A percentile compares a stretch with the other conserved stretches of the same genome.
These are phyloP conservation scores for Wakefieldia striispora DNA, from an alignment of 768 basidiomycete genomes.

Conservation along the genomic window DNA sequence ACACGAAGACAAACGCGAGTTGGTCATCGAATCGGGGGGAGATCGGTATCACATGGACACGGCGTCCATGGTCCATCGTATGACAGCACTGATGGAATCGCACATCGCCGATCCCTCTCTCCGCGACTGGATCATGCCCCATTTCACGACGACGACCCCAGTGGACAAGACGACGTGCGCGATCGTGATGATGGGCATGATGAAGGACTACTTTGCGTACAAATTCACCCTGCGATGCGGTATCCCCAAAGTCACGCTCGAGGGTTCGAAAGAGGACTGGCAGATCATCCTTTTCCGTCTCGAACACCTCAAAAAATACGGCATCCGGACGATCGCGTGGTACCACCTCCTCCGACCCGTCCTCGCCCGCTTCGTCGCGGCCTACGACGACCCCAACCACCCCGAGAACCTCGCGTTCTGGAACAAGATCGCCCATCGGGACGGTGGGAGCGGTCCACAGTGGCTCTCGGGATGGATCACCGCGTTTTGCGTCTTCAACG, in stretches of 20 bases:
- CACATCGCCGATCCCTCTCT: constrained; percentile 27
- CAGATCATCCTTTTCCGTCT: constrained; percentile 33
- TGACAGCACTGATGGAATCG: constrained; percentile 22
- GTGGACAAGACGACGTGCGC: constrained; percentile 38
- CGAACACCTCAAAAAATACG: constrained; percentile 39
- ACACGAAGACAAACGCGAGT: constrained; percentile 22
- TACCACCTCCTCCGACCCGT: constrained; percentile 40
- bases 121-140: constrained; percentile 40
- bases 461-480: constrained; percentile 41
- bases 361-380: constrained; percentile 34
- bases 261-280: constrained; percentile 42
- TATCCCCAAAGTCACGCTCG: constrained; percentile 44
- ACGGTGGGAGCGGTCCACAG: constrained; percentile 27
- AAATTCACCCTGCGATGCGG: constrained; percentile 35
- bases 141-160: constrained; percentile 44
- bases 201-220: constrained; percentile 42
- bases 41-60: constrained; percentile 32
- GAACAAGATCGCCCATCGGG: constrained; percentile 33
- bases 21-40: constrained; percentile 24
- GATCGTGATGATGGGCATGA: constrained; percentile 41
- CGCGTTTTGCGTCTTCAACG: constrained; percentile 35
- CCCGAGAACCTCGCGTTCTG: constrained; percentile 37
- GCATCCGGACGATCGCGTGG: constrained; percentile 37
- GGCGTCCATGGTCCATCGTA: constrained; percentile 23
- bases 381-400: constrained; percentile 34